A percentile compares a stretch with the other conserved stretches of the same genome.
phyloP scores from a whole-genome alignment of 495 filamentous ascomycete species.

The Aspergillus diversus region DNA sequence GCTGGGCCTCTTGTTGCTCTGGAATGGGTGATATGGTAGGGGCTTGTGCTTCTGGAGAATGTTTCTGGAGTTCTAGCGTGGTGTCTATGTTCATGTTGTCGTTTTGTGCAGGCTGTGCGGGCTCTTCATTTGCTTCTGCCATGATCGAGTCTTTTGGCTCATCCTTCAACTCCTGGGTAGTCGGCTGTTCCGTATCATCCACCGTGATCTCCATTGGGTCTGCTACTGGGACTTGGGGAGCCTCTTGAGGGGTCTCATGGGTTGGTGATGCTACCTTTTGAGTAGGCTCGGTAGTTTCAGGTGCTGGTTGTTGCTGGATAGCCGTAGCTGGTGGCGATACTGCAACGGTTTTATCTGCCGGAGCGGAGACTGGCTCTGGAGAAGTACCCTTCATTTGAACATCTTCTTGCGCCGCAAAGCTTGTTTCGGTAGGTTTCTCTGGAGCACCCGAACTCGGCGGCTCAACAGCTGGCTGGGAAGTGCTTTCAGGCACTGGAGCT shows the following conservation, averaged over 20 bases:
- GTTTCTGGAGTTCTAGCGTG: background rate
- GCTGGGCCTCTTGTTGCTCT: slow-evolving; percentile 9
- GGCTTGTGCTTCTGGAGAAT: slow-evolving; percentile 1
- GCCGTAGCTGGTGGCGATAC: background rate
- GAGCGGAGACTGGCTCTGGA: background rate
- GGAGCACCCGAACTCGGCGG: slow-evolving; percentile 8
- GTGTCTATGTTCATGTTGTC: slow-evolving; percentile 15
- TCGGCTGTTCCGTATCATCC: slow-evolving; percentile 8
- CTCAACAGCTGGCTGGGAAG: slow-evolving; percentile 9
- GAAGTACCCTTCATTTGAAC: slow-evolving; percentile 28
- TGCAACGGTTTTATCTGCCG: background rate
- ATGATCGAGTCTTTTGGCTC: slow-evolving; percentile 11
- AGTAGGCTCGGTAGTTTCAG: slow-evolving; percentile 8
- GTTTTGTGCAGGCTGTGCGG: slow-evolving; percentile 3
- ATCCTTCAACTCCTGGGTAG: slow-evolving; percentile 9
- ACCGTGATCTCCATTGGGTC: slow-evolving; percentile 1
- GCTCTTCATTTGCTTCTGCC: slow-evolving; percentile 8
- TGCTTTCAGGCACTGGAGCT: slow-evolving; percentile 18
- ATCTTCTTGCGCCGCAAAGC: slow-evolving; percentile 34
- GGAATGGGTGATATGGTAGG: slow-evolving; percentile 9
- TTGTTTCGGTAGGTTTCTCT: slow-evolving; percentile 15
- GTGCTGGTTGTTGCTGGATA: slow-evolving; percentile 6
- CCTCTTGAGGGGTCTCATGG: slow-evolving; percentile 17
- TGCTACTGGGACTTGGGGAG: background rate
- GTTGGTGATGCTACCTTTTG: slow-evolving; percentile 5